A percentile compares a stretch with the other conserved stretches of the same genome.
These are phyloP conservation scores for Globisporangium middletonii DNA, from an alignment of 352 stramenopile species.

Conservation along the genomic window DNA sequence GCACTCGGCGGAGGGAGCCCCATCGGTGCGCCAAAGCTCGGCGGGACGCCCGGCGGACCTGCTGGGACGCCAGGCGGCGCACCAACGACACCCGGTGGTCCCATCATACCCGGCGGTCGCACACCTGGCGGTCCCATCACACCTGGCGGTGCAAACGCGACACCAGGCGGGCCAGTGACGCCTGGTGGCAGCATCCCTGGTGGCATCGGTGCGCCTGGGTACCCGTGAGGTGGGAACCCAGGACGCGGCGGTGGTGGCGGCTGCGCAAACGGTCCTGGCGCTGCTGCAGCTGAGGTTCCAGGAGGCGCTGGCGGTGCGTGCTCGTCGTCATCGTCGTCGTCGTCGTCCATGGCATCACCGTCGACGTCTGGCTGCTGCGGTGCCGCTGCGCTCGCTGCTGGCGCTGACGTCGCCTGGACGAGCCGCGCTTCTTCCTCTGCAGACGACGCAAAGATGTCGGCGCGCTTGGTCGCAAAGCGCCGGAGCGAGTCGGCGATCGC, in stretches of 20 bases:
- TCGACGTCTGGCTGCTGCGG: not conserved
- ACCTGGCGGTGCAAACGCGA: slow-evolving; percentile 14
- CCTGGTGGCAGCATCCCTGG: slow-evolving; percentile 20
- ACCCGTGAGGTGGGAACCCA: slow-evolving; percentile 6
- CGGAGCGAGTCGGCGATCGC: slow-evolving; percentile 95
- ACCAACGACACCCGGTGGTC: slow-evolving; percentile 25
- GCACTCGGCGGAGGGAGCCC: not conserved
- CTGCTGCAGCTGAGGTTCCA: not conserved
- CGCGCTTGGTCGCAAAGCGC: slow-evolving; percentile 88
- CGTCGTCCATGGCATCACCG: slow-evolving; percentile 4
- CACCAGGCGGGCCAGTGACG: slow-evolving; percentile 15
- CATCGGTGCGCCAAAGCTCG: not conserved
- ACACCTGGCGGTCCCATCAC: slow-evolving; percentile 23
- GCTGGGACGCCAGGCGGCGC: slow-evolving; percentile 15
- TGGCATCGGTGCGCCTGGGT: slow-evolving; percentile 2
- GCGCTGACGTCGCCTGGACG: slow-evolving; percentile 37
- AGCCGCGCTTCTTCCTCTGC: slow-evolving; percentile 77
- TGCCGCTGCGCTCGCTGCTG: slow-evolving; percentile 15
- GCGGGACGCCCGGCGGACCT: slow-evolving; percentile 5
- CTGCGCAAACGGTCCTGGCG: slow-evolving; percentile 5
- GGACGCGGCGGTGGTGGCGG: slow-evolving; percentile 8
- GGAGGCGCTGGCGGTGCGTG: not conserved
- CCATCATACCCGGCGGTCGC: slow-evolving; percentile 24
- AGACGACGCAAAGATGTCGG: slow-evolving; percentile 92
- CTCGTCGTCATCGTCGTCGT: slow-evolving; percentile 31